Base-by-base conservation (phyloP, 1,139 yeast genomes). In the Suhomyces terraborum region DNA sequence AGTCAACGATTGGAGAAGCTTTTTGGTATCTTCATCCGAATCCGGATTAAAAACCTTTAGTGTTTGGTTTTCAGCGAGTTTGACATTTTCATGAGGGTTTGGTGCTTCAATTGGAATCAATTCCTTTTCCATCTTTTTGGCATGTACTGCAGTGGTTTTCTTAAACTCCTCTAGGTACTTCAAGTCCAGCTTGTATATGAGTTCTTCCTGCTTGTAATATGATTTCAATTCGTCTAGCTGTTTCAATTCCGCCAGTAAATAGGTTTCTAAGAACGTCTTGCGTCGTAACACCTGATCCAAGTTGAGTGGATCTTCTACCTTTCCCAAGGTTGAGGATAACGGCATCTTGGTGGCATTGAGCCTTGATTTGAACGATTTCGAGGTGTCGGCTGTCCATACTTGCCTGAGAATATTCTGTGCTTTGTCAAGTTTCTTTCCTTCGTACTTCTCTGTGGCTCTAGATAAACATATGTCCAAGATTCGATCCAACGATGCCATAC, bases 221-320 rank as follows among this genome's bases (percentile, higher is more conserved):
- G 49, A 46, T 39, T 67, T 62, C 24, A 72, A 51, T n/a, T 66
- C 71, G 18, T 56, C 51, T 33, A 71, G 51, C 45, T 72, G 77
- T 40, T 66, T 64, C 26, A 64, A 40, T 44, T 71, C 77, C 0
- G 77, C 77, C 67, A 61, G 68, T 12, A 71, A 53, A 47, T 66
- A 66, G 1, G 74, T 66, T 46, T 71, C 75, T 36, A 69, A 50
- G 32, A 59, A 57, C 14, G 58, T 56, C 43, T 64, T 68, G 9
- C 67, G 52, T 28, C 66, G 53, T 7, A 48, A 45, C 16, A 69
- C 54, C 18, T 53, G 59, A 46, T 72, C 76, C 32, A 57, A 58
- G 46, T 58, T 62, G 29, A 72, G 55, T 1, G 67, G 56, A 31
- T 64, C 66, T 22, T 35, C 43, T 6, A 54, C 49, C n/a, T 56